phyloP scores from a whole-genome alignment of 129 eudicot genomes.

The Escallonia rubra region DNA sequence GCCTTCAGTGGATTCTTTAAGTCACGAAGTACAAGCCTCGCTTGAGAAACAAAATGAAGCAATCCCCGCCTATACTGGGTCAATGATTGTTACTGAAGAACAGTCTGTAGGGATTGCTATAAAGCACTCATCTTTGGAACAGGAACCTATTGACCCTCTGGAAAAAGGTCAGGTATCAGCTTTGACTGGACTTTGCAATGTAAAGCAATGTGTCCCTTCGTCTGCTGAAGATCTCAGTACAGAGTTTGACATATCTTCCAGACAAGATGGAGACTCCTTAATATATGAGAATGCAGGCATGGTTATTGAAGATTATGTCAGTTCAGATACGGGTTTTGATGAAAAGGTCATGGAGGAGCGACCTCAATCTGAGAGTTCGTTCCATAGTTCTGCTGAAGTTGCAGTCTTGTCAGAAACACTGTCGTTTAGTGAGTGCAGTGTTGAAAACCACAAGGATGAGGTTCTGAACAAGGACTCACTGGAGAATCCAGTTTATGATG shows the following conservation, averaged over 20 bases:
- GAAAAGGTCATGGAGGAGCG: slow-evolving; percentile 17
- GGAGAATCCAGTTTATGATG: slow-evolving; percentile 11
- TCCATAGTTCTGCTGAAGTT: slow-evolving; percentile 3
- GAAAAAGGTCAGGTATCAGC: slow-evolving; percentile 4
- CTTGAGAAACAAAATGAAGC: slow-evolving; percentile 18
- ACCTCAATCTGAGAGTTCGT: slow-evolving; percentile 1
- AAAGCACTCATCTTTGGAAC: slow-evolving; percentile 8
- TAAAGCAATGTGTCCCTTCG: slow-evolving; percentile 16
- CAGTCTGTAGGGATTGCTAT: slow-evolving; percentile 6
- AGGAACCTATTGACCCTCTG: slow-evolving; percentile 8
- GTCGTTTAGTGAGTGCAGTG: background rate
- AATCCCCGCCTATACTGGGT: slow-evolving; percentile 8
- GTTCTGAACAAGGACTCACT: background rate
- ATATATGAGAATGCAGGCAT: slow-evolving; percentile 16
- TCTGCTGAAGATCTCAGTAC: background rate
- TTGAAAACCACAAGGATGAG: background rate
- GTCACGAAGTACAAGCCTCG: slow-evolving; percentile 15
- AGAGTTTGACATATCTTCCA: slow-evolving; percentile 6
- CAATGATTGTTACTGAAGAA: slow-evolving; percentile 16
- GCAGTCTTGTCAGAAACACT: background rate
- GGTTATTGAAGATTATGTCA: slow-evolving; percentile 12
- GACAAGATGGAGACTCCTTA: slow-evolving; percentile 14
- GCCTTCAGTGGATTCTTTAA: slow-evolving; percentile 17
- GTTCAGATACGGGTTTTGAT: slow-evolving; percentile 18
- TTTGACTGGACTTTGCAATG: slow-evolving; percentile 6